Percentiles rank a stretch among this genome's conserved stretches.
These are phyloP conservation scores for Nidula niveotomentosa DNA, from an alignment of 1,284 basidiomycete genomes.

Conservation along the genomic window DNA sequence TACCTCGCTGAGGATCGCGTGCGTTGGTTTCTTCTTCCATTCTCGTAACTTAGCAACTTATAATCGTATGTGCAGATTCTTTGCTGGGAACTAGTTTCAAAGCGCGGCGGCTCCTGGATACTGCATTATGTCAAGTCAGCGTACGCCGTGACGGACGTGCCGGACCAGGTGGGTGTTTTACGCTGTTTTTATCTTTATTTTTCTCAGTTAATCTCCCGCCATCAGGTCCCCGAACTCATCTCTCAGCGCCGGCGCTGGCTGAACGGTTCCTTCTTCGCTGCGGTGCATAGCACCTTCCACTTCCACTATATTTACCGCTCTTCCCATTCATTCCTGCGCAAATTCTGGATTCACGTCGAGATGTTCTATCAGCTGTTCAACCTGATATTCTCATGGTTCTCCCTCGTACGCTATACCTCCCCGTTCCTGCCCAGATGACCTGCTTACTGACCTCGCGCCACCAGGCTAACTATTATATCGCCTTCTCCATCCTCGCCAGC, in stretches of 20 bases:
- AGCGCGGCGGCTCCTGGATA: conserved; percentile 84
- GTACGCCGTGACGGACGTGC: conserved; percentile 90
- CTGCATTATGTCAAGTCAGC: conserved; percentile 95
- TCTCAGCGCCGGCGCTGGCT: conserved; percentile 94
- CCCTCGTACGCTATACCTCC: conserved; percentile 51
- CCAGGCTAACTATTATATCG: conserved; percentile 88
- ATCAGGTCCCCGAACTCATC: conserved; percentile 82
- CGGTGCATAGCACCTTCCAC: conserved; percentile 86
- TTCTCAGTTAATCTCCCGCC: not conserved
- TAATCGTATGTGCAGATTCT: conserved; percentile 53
- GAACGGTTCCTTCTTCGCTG: conserved; percentile 97
- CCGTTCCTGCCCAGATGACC: not conserved
- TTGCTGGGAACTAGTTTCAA: conserved; percentile 94
- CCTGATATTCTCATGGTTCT: conserved; percentile 92
- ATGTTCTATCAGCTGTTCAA: conserved; percentile 91
- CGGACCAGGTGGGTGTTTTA: conserved; percentile 63
- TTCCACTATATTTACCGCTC: conserved; percentile 94
- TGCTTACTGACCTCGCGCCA: not conserved
- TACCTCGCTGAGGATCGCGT: conserved; percentile 90
- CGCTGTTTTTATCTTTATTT: not conserved
- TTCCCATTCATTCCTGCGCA: conserved; percentile 80
- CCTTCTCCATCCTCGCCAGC: conserved; percentile 76
- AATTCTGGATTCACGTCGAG: conserved; percentile 95
- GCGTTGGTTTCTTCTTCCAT: conserved; percentile 19
- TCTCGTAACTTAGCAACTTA: conserved; percentile 4